Evolutionary conservation across 331 rosid genomes (phyloP).

Genomic region (Ulmus americana): DNA sequence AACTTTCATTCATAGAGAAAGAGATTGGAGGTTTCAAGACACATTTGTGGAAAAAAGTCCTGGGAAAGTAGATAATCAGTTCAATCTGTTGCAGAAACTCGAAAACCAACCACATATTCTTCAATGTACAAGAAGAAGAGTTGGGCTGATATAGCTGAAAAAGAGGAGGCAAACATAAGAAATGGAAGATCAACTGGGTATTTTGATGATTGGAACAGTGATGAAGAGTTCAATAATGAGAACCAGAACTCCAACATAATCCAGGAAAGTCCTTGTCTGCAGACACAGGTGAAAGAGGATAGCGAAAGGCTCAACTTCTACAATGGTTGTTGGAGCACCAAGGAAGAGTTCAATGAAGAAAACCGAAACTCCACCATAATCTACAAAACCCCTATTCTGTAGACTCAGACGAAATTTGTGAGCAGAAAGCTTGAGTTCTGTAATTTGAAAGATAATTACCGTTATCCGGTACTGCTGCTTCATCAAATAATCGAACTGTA

Average conservation of each 20-base stretch:
- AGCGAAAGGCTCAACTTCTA: slow-evolving; percentile 25
- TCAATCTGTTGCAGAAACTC: slow-evolving; percentile 19
- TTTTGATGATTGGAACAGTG: slow-evolving; percentile 24
- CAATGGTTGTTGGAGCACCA: slow-evolving; percentile 23
- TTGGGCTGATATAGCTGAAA: slow-evolving; percentile 95
- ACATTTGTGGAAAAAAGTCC: slow-evolving; percentile 11
- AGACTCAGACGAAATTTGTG: slow-evolving; percentile 29
- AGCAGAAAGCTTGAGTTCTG: slow-evolving; percentile 31
- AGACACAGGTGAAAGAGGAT: slow-evolving; percentile 29
- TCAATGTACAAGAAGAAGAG: slow-evolving; percentile 52
- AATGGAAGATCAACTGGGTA: slow-evolving; percentile 7
- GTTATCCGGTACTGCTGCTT: slow-evolving; percentile 8
- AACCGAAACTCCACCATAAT: slow-evolving; percentile 51
- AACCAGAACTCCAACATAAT: slow-evolving; percentile 52
- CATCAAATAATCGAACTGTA: slow-evolving; percentile 42
- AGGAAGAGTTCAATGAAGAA: slow-evolving; percentile 46
- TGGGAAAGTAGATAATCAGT: slow-evolving; percentile 7
- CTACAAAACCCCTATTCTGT: slow-evolving; percentile 25
- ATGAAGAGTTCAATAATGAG: slow-evolving; percentile 43
- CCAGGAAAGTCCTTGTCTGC: slow-evolving; percentile 29
- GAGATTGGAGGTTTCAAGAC: no score
- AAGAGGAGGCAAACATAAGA: slow-evolving; percentile 44
- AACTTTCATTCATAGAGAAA: not conserved
- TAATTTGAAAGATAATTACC: slow-evolving; percentile 29
- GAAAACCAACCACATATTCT: slow-evolving; percentile 19